A percentile compares a stretch with the other conserved stretches of the same genome.
These are phyloP conservation scores for Trichoderma sp. DNA, from an alignment of 2,329 filamentous ascomycete genomes.

Conservation along the genomic window DNA sequence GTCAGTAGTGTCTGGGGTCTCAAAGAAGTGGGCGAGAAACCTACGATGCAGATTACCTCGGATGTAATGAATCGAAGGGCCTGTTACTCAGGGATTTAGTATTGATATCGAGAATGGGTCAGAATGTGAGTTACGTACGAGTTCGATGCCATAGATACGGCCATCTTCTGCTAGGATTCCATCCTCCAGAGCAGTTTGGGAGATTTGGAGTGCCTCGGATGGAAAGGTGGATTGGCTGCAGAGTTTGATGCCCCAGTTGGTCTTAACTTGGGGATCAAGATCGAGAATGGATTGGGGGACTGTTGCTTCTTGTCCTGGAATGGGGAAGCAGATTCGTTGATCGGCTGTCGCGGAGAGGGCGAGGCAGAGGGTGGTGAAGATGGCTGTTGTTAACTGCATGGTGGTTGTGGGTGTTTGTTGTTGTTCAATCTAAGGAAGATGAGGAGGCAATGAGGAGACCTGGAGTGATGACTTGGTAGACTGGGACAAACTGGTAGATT, in stretches of 20 bases:
- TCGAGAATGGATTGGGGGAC: neutral
- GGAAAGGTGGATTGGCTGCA: neutral
- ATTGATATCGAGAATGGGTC: fast-evolving
- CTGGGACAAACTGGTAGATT: neutral
- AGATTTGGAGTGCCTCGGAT: neutral
- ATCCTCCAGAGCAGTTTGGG: neutral
- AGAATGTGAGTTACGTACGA: neutral
- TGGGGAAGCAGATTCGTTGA: neutral
- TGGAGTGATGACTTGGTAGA: neutral
- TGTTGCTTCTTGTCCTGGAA: neutral
- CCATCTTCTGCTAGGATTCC: neutral
- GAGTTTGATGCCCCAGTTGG: neutral
- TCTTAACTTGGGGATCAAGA: neutral
- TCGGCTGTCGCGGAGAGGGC: neutral
- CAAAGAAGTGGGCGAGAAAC: neutral
- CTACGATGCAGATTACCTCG: neutral
- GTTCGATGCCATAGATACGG: neutral
- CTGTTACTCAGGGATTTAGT: neutral
- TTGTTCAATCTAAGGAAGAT: neutral
- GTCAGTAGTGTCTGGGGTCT: neutral
- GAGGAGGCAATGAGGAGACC: neutral
- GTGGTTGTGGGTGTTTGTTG: neutral
- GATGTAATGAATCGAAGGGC: neutral
- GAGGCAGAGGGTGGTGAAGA: neutral
- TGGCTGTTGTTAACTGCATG: neutral